A percentile compares a stretch with the other conserved stretches of the same genome.
These are phyloP conservation scores for Venturia effusa DNA, from an alignment of 2,329 filamentous ascomycete species.

Conservation along the genomic window DNA sequence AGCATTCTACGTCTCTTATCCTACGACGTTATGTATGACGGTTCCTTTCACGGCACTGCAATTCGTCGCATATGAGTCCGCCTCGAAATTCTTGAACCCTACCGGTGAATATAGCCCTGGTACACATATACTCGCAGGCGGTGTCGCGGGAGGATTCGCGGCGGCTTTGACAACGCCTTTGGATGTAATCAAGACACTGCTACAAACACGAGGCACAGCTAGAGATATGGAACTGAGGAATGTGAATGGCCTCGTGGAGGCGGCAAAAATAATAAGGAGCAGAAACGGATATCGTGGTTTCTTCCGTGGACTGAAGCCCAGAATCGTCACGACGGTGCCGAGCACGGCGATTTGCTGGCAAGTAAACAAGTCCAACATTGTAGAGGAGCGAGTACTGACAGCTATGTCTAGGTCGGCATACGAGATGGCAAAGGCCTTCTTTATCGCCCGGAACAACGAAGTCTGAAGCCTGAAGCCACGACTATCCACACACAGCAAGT, in stretches of 20 bases:
- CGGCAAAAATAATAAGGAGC: slow-evolving; percentile 69
- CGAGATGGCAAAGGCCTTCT: slow-evolving; percentile 59
- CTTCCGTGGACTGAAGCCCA: slow-evolving; percentile 82
- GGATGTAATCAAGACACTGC: slow-evolving; percentile 95
- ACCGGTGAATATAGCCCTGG: slow-evolving; percentile 77
- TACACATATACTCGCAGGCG: slow-evolving; percentile 88
- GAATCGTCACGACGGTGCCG: slow-evolving; percentile 93
- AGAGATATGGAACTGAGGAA: slow-evolving; percentile 69
- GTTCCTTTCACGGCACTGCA: slow-evolving; percentile 95
- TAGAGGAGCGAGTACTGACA: slow-evolving; percentile 13
- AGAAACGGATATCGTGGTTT: slow-evolving; percentile 81
- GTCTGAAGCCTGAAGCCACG: too few species aligned
- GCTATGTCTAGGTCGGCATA: slow-evolving; percentile 44
- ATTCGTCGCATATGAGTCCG: slow-evolving; percentile 94
- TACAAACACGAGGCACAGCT: slow-evolving; percentile 84
- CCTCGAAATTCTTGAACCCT: slow-evolving; percentile 89
- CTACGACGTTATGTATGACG: slow-evolving; percentile 96
- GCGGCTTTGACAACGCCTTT: slow-evolving; percentile 90
- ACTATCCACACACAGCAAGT: neutral
- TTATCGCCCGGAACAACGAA: slow-evolving; percentile 35
- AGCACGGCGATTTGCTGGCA: slow-evolving; percentile 99
- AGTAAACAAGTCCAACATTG: slow-evolving; percentile 18
- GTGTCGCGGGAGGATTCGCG: slow-evolving; percentile 83
- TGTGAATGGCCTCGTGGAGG: slow-evolving; percentile 72
- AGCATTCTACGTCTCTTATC: slow-evolving; percentile 97